Base-by-base conservation (phyloP, 371 early-diverging fungal species). In the Syncephalis plumigaleata region DNA sequence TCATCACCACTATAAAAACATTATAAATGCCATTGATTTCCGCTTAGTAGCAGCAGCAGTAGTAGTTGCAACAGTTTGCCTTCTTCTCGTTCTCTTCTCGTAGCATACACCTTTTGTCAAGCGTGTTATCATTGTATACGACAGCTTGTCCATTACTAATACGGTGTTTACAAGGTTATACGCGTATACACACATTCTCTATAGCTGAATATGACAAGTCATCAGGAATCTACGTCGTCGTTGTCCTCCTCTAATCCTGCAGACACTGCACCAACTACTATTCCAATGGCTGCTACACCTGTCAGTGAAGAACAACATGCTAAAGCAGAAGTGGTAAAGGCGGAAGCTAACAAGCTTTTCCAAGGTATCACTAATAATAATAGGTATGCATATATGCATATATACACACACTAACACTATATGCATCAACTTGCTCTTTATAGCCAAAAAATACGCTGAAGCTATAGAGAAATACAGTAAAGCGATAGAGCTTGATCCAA, bases 381-480 rank as follows among this genome's bases (percentile, higher is more conserved):
- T 49, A 26, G 23, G 16, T 42, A 36, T 44, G 8, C 15, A 18
- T 42, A 9, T 21, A 18, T 37, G 13, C 36, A 3, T 17, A 37
- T n/a, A 37, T 22, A 23, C n/a, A 39, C 20, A 31, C 8, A 9
- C 38, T 17, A 15, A 16, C 15, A 40, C 20, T 9, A 47, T 11
- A 9, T 9, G 17, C 1, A 9, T 36, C 38, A 22, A 7, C 16
- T 39, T 13, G 2, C 16, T 2, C 17, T n/a, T 40, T 11, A 38
- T 55, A 73, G 77, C 64, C 45, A 81, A 81, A 47, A 76, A 81
- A 45, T 94, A 76, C 56, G 64, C 79, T 1, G 75, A 77, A 45
- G 94, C 97, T 22, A 77, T 87, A 27, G 79, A 80, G 40, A 72
- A 77, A 53, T 92, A 92, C 60, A 76, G 80, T 8, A 71, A 75